Evolutionary conservation across 2,329 filamentous ascomycete genomes (phyloP).

Genomic region (Sclerotinia spermophila): DNA sequence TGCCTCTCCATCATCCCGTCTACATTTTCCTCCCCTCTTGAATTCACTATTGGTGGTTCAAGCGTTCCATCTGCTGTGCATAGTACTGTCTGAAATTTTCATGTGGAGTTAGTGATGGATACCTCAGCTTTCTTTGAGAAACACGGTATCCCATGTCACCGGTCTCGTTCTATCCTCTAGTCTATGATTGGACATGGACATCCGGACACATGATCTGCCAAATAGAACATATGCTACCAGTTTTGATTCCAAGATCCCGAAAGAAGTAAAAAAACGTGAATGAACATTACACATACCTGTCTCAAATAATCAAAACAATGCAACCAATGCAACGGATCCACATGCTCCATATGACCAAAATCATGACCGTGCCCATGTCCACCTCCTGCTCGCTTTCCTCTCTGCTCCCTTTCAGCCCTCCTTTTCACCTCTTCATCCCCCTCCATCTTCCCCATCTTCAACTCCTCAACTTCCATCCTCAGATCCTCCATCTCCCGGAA

Average conservation of each 20-base stretch:
- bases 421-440: background rate
- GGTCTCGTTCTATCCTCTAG: no score
- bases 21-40: slow-evolving; percentile 3
- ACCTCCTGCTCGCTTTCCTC: background rate
- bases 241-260: background rate
- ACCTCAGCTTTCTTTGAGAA: background rate
- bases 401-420: no score
- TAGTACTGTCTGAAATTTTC: background rate
- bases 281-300: slow-evolving; percentile 13
- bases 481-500: slow-evolving; percentile 12
- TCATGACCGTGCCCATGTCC: background rate
- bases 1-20: slow-evolving; percentile 14
- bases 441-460: background rate
- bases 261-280: background rate
- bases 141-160: background rate
- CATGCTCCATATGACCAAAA: slow-evolving; percentile 10
- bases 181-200: background rate
- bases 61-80: slow-evolving; percentile 14
- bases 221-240: background rate
- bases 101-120: background rate
- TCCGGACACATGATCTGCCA: no score
- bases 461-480: background rate
- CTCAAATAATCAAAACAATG: slow-evolving; percentile 21
- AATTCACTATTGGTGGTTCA: slow-evolving; percentile 9
- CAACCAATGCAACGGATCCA: slow-evolving; percentile 16